phyloP scores from a whole-genome alignment of 1,284 basidiomycete genomes.

The Microbotryomycetes sp. region DNA sequence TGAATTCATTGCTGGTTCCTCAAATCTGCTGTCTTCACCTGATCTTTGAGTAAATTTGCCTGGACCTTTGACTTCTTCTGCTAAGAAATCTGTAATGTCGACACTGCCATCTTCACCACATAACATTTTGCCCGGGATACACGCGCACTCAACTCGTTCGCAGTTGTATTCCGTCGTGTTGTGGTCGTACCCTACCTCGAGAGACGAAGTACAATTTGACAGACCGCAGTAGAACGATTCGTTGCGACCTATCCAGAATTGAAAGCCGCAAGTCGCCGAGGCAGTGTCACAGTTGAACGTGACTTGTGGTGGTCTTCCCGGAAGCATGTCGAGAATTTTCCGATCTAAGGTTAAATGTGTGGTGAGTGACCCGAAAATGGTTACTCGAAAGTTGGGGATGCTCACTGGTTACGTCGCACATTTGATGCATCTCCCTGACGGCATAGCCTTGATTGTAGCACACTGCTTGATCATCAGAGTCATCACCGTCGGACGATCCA shows the following conservation, averaged over 20 bases:
- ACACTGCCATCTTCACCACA: slow-evolving; percentile 94
- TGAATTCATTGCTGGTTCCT: slow-evolving; percentile 93
- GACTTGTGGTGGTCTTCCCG: slow-evolving; percentile 81
- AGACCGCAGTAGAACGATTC: slow-evolving; percentile 95
- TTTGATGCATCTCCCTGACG: slow-evolving; percentile 87
- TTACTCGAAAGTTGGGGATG: slow-evolving; percentile 18
- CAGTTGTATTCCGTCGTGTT: slow-evolving; percentile 74
- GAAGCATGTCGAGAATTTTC: slow-evolving; percentile 83
- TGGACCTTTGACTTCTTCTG: slow-evolving; percentile 83
- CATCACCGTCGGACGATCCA: slow-evolving; percentile 49
- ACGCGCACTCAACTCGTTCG: slow-evolving; percentile 77
- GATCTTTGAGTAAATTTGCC: slow-evolving; percentile 77
- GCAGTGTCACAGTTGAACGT: slow-evolving; percentile 73
- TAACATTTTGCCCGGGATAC: slow-evolving; percentile 84
- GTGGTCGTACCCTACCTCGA: slow-evolving; percentile 53
- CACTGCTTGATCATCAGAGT: slow-evolving; percentile 64
- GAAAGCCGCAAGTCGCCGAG: slow-evolving; percentile 71
- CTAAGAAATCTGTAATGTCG: slow-evolving; percentile 89
- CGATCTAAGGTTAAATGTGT: slow-evolving; percentile 53
- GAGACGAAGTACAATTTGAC: slow-evolving; percentile 54
- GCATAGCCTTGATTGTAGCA: slow-evolving; percentile 90
- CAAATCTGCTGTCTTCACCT: slow-evolving; percentile 66
- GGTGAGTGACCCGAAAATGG: not conserved
- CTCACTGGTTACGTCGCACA: slow-evolving; percentile 95
- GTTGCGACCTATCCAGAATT: slow-evolving; percentile 91